Evolutionary conservation across 2,329 filamentous ascomycete species (phyloP).

Genomic region (Cytospora paraplurivora): DNA sequence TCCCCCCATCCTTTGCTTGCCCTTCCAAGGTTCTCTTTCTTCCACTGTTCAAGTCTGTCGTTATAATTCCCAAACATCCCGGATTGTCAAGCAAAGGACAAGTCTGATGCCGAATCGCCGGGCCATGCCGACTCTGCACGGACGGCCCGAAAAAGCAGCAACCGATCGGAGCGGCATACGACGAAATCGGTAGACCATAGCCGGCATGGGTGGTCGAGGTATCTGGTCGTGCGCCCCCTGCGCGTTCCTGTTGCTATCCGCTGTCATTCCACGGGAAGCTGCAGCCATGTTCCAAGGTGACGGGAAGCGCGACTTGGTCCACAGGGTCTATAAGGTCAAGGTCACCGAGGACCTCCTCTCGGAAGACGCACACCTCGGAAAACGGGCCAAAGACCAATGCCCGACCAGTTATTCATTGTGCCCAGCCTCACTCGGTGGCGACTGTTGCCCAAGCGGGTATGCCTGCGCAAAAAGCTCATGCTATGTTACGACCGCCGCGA

Average conservation of each 20-base stretch:
- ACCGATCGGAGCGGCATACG: slow-evolving; percentile 1
- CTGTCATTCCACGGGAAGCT: slow-evolving; percentile 32
- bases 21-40: background rate
- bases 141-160: slow-evolving; percentile 12
- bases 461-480: slow-evolving; percentile 51
- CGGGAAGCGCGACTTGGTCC: slow-evolving; percentile 32
- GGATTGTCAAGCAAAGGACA: slow-evolving; percentile 2
- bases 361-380: slow-evolving; percentile 15
- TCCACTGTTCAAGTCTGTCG: background rate
- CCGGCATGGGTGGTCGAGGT: slow-evolving; percentile 25
- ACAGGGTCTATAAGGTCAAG: slow-evolving; percentile 34
- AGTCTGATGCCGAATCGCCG: slow-evolving; percentile 5
- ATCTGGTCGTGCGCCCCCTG: slow-evolving; percentile 35
- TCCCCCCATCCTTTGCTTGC: background rate
- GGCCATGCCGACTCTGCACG: slow-evolving; percentile 15
- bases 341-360: slow-evolving; percentile 27
- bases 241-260: slow-evolving; percentile 32
- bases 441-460: slow-evolving; percentile 53
- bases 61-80: background rate
- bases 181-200: background rate
- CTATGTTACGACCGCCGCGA: slow-evolving; percentile 48
- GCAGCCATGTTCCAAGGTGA: slow-evolving; percentile 33
- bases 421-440: slow-evolving; percentile 44
- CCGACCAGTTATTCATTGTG: slow-evolving; percentile 37
- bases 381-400: slow-evolving; percentile 27